Evolutionary conservation across 1,284 basidiomycete species (phyloP), one percentile per base, ranked within the genome.

Genomic region (Rhizopogon parksii): DNA sequence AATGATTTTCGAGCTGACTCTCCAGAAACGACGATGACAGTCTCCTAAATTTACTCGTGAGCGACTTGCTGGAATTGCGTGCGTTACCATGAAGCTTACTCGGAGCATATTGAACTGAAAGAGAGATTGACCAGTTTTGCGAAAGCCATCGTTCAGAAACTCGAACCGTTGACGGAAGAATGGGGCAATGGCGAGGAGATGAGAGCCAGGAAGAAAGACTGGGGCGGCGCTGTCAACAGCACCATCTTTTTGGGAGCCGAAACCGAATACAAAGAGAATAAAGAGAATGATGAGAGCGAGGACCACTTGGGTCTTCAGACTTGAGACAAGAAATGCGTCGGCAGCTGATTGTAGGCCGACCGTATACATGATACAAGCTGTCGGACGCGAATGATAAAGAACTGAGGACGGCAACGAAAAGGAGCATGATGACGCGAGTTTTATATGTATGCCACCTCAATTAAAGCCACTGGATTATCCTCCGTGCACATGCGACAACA

Each of bases 151-250:
- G 59, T 79, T 80, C 54, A 88, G 61, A 65, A 88, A 88, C 61
- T 86, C 83, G 61, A 79, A 82, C 49, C 85, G 75, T 58, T 67
- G 69, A 47, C 74, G 76, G 63, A 86, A 87, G 71, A 88, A 88
- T 15, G 83, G 79, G 32, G 69, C 61, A 50, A 84, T 80, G 54
- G 77, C 71, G 57, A 77, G 72, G 51, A 83, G 67, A 52, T 76
- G 75, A 42, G 70, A 70, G 45, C 77, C 76, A 40, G 83, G 82
- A 4, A 88, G 69, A 47, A 70, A 71, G 46, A 70, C 71, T 38
- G 84, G 79, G 40, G 72, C 62, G 14, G 60, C 71, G 21, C 68
- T 64, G 45, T 70, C 59, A 17, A 57, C 47, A 27, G 47, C 43
- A 15, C 51, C 68, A 54, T 76, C 73, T 53, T 72, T 71, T 57